A percentile compares a stretch with the other conserved stretches of the same genome.
phyloP scores from a whole-genome alignment of 2,329 filamentous ascomycete species.

The Colletotrichum sp. region DNA sequence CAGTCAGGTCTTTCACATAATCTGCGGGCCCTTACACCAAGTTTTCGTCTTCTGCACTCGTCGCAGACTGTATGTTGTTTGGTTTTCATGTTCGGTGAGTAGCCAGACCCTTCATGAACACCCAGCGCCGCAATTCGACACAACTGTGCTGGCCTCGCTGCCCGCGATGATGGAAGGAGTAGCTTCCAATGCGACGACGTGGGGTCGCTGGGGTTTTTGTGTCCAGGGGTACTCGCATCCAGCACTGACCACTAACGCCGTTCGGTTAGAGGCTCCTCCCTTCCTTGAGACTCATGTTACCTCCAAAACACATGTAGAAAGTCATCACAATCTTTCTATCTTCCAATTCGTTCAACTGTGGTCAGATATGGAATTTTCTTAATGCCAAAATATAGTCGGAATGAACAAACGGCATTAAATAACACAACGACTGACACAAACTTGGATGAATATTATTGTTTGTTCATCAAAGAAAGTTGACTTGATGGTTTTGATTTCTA shows the following conservation, averaged over 20 bases:
- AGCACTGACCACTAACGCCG: neutral
- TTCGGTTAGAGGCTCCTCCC: neutral
- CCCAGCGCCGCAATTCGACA: neutral
- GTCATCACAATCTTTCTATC: neutral
- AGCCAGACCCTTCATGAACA: neutral
- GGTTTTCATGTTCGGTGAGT: neutral
- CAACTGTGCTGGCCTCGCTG: neutral
- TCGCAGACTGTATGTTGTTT: neutral
- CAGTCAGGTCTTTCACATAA: neutral
- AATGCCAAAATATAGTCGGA: too few species aligned
- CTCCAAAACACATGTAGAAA: neutral
- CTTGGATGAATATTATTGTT: neutral
- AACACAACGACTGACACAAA: fast-evolving
- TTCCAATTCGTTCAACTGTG: fast-evolving
- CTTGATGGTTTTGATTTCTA: neutral
- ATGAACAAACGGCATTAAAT: too few species aligned
- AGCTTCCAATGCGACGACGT: neutral
- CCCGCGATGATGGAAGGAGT: neutral
- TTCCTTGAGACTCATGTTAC: neutral
- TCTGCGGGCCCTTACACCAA: neutral
- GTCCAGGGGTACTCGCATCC: neutral
- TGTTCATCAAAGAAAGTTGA: neutral
- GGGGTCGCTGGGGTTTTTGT: neutral
- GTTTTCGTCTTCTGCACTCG: neutral
- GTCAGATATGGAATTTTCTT: fast-evolving